Evolutionary conservation across 805 yeast species (phyloP), one percentile per base, ranked within the genome.

Genomic region (Myxozyma melibiosi): DNA sequence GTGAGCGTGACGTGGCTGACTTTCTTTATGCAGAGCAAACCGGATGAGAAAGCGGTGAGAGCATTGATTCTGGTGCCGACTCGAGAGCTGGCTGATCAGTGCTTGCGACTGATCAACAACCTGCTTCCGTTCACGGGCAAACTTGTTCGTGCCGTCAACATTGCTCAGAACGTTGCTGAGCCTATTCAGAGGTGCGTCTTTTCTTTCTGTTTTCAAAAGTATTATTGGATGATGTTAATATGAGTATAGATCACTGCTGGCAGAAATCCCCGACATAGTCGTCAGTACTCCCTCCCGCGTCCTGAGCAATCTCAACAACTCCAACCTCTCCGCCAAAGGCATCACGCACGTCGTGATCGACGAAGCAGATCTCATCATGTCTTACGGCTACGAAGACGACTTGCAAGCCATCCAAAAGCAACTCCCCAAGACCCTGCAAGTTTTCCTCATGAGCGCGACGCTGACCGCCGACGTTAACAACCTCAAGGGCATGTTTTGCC

Each of bases 401-500:
- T 77, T 92, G 61, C 76, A 80, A 40, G 80, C 79, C 66, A 79
- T 94, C 62, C 79, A 86, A 7, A 76, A 78, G 25, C 80, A 73
- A 61, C 74, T 91, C 61, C 90, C 90, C n/a, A 84, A 84, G 68
- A 86, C 86, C 61, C 76, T 88, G 64, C 99, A 94, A 74, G 85
- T 94, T 2, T 94, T 90, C 73, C 76, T 94, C 65, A 94, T 94
- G 98, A 88, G 96, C 73, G 99, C 99, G 2, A 94, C 99, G 2
- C 76, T 94, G 57, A 88, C 84, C 68, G 96, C 89, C 42, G 97
- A 92, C 61, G 82, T 92, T 62, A 83, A 88, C 58, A 82, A 80
- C 44, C 74, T 94, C 66, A 92, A 92, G 72, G 72, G 76, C 49
- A 81, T 81, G 67, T 91, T 87, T 72, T 92, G 97, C 73, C 83